Base-by-base conservation (phyloP, 2,329 filamentous ascomycete species). In the Tolypocladium pustulatum region DNA sequence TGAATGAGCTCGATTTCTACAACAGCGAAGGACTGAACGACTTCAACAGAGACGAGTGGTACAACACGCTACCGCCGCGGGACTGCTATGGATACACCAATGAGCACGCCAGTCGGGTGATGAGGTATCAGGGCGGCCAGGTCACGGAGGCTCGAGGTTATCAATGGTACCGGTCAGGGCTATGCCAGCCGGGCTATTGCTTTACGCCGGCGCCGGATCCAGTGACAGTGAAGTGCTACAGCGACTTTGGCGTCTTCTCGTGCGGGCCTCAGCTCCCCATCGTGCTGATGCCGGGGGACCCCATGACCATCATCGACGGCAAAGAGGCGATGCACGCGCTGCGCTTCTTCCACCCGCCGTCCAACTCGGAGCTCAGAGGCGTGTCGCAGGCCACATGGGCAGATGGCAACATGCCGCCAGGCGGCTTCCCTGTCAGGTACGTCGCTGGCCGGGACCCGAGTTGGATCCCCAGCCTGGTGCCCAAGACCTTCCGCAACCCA, bases 391-490 rank as follows among this genome's bases (percentile, higher is more conserved):
- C 68, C 6, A 67, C 62, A 4, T 63, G 61, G 4, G 60, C 61
- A 9, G 59, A 65, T 1, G 67, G 65, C 30, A 6, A 1, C 9
- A 63, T 65, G 60, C 58, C 49, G 0, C 1, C 3, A 0, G 67
- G 62, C 1, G 60, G 54, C 0, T 66, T 61, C 0, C 60, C 59
- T 0, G 25, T 63, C 10, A 67, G 70, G 36, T 69, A 67, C n/a
- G 70, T 71, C 2, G 68, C 67, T 1, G 75, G 73, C 0, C 52
- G 43, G 0, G 58, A 60, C 1, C 68, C 75, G 0, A 67, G 62
- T n/a, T 77, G 75, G 74, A 70, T 77, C 2, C 73, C 74, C 0
- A 60, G 63, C 10, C 61, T 77, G 15, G 63, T 77, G 1, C 75
- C 74, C 0, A 9, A 17, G 17, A 65, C 64, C 1, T 76, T 73